These are phyloP conservation scores for Westerdykella ornata DNA, from an alignment of 2,329 filamentous ascomycete genomes.

Conservation along the genomic window DNA sequence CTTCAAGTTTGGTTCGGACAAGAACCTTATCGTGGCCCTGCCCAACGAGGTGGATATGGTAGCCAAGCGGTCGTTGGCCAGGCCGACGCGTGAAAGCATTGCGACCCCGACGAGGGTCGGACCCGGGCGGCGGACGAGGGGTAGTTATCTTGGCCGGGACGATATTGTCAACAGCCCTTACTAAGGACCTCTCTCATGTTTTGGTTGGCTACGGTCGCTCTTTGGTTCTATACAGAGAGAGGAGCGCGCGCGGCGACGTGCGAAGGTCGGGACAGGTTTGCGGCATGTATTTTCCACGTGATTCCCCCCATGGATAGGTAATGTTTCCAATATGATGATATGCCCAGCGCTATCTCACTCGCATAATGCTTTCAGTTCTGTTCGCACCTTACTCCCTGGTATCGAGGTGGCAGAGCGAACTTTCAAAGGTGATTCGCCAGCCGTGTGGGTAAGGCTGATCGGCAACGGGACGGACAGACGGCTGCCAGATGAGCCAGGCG, in stretches of 20 bases:
- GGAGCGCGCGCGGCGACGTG: neutral
- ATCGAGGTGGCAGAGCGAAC: no score
- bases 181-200: constrained; percentile 24
- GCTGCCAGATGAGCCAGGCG: neutral
- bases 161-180: constrained; percentile 76
- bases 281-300: neutral
- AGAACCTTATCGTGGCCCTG: constrained; percentile 94
- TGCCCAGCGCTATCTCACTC: no score
- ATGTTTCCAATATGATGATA: no score
- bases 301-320: neutral
- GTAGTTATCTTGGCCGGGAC: constrained; percentile 69
- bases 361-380: no score
- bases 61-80: constrained; percentile 73
- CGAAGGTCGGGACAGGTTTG: neutral
- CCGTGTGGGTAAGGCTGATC: neutral
- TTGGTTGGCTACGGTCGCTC: neutral
- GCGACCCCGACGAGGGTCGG: constrained; percentile 52
- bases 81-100: constrained; percentile 89
- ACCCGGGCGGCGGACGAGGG: constrained; percentile 38
- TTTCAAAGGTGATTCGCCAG: neutral
- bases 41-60: constrained; percentile 99
- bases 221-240: neutral
- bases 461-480: neutral
- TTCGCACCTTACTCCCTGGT: no score
- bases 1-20: constrained; percentile 94